Conservation (phyloP, 2,329 filamentous ascomycete species). For the Fusarium mexicanum region DNA sequence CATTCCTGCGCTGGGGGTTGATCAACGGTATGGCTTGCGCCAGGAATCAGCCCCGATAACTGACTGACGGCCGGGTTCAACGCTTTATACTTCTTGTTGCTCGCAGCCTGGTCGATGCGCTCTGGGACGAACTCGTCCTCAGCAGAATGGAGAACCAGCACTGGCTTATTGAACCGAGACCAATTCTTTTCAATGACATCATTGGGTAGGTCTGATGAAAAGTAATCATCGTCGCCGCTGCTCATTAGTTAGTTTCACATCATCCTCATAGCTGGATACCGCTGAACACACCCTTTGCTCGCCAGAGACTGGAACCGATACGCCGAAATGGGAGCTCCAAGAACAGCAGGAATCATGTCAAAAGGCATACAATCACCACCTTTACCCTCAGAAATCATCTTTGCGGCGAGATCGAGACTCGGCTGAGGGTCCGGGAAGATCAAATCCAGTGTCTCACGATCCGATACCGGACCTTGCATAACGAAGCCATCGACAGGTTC, state of each 20-base stretch:
- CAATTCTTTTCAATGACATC: conserved; percentile 71
- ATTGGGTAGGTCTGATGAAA: conserved; percentile 78
- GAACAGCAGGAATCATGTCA: conserved; percentile 53
- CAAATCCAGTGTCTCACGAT: conserved; percentile 71
- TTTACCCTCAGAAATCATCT: conserved; percentile 64
- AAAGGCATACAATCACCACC: conserved; percentile 64
- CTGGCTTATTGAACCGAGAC: conserved; percentile 66
- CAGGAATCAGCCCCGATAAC: conserved; percentile 63
- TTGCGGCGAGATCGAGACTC: conserved; percentile 59
- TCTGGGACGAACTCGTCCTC: conserved; percentile 72
- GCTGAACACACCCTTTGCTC: conserved; percentile 57
- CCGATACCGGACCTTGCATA: conserved; percentile 81
- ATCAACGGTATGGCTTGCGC: conserved; percentile 61
- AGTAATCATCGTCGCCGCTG: conserved; percentile 84
- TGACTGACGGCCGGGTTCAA: conserved; percentile 58
- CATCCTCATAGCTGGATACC: background rate
- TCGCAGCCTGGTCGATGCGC: conserved; percentile 63
- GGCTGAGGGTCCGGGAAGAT: conserved; percentile 58
- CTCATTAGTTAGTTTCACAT: background rate
- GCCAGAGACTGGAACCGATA: conserved; percentile 62
- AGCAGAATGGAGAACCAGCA: conserved; percentile 73
- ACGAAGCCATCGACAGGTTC: conserved; percentile 78
- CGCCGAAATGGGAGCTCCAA: conserved; percentile 60
- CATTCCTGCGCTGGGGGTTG: conserved; percentile 57
- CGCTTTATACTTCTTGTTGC: conserved; percentile 67